Evolutionary conservation across 140 eudicot species (phyloP), one percentile per base, ranked within the genome.

Genomic region (Anethum foeniculum): DNA sequence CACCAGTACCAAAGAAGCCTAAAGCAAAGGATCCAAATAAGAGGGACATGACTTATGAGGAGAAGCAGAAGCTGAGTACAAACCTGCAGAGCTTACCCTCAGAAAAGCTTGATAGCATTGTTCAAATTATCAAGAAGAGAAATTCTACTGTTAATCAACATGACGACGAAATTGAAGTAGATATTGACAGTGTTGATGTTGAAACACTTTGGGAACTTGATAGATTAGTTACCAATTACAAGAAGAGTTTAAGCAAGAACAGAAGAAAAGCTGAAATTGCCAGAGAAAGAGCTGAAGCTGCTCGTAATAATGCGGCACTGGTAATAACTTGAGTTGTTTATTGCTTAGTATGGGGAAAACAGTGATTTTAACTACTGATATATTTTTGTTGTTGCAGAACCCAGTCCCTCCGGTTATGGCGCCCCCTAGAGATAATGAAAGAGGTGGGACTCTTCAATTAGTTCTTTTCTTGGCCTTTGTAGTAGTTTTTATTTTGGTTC

Each of bases 181-280:
- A 94, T 75, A 94, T 94, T 49, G 97, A 94, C 82, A 90, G 86
- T 82, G 97, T 92, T 62, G 99, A 94, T 85, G 71, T 89, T 0
- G 99, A 94, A 83, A 94, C 99, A 4, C 92, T 94, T 19, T 94
- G 99, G 99, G 99, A 94, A 76, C 97, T 94, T 14, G 99, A 94
- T 64, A 83, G 99, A 83, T 94, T 94, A 82, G 97, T 94, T 44
- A 89, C 90, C 44, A 94, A 94, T 83, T 92, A 89, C 84, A 90
- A 88, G 84, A 94, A 94, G 93, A 89, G 90, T 84, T 81, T 92
- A 86, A 92, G 97, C 82, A 94, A 94, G 86, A 77, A 90, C 79
- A 90, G 85, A 84, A 86, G 94, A 80, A 94, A 85, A 87, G 97
- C 94, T 69, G 95, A 87, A 81, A 86, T 93, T 80, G 98, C 98